Evolutionary conservation across 1,284 basidiomycete species (phyloP).

Genomic region (Rhodotorula sp.): DNA sequence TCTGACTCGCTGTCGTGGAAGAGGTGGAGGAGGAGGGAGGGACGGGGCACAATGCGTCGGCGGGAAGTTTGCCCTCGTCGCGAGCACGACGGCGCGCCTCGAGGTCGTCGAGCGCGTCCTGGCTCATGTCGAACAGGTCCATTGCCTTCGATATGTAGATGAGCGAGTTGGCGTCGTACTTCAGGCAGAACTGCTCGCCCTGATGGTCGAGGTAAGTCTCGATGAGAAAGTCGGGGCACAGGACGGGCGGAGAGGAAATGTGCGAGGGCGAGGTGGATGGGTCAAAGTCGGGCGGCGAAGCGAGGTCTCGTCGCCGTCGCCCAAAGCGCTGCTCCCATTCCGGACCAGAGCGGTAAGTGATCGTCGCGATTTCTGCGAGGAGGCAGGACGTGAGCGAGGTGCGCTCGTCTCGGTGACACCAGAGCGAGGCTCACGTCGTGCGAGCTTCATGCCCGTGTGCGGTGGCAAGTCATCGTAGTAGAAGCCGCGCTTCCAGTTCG

Average conservation of each 20-base stretch:
- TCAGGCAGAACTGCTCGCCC: slow-evolving; percentile 84
- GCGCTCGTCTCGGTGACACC: background rate
- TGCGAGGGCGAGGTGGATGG: slow-evolving; percentile 26
- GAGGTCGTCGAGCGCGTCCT: slow-evolving; percentile 71
- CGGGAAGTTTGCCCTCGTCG: slow-evolving; percentile 28
- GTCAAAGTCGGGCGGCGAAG: slow-evolving; percentile 9
- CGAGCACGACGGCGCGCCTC: slow-evolving; percentile 40
- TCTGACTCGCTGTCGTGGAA: background rate
- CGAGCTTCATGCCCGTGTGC: slow-evolving; percentile 97
- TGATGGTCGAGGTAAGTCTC: slow-evolving; percentile 99
- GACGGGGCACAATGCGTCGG: slow-evolving; percentile 31
- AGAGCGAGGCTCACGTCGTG: slow-evolving; percentile 67
- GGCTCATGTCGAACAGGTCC: slow-evolving; percentile 97
- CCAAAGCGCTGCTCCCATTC: slow-evolving; percentile 99
- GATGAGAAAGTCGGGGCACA: slow-evolving; percentile 97
- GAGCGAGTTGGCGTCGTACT: slow-evolving; percentile 98
- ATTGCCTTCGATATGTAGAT: slow-evolving; percentile 99
- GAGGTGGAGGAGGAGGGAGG: slow-evolving; percentile 5
- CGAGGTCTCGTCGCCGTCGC: slow-evolving; percentile 62
- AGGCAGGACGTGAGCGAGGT: background rate
- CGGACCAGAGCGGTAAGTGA: slow-evolving; percentile 97
- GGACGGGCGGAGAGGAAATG: slow-evolving; percentile 52
- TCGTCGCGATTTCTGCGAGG: slow-evolving; percentile 87
- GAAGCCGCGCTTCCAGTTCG: slow-evolving; percentile 98
- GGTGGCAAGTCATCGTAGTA: slow-evolving; percentile 95